Percentiles rank a stretch among this genome's conserved stretches.
phyloP scores from a whole-genome alignment of 2,329 filamentous ascomycete species.

The Colletotrichum sp. region DNA sequence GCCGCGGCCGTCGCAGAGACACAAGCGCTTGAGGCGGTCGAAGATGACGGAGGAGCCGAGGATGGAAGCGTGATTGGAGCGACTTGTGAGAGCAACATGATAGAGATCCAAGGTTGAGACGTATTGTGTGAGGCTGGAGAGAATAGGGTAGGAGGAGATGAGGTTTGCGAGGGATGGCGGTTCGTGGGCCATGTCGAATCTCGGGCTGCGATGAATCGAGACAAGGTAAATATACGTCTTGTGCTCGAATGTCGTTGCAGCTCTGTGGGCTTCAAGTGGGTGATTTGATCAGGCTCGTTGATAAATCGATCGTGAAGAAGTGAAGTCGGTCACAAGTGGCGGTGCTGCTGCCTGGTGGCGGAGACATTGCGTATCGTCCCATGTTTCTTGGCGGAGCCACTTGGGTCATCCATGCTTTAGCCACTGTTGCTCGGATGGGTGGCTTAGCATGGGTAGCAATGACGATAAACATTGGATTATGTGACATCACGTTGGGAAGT shows the following conservation, averaged over 20 bases:
- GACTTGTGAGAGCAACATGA: conserved; percentile 2
- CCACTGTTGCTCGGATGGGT: neutral
- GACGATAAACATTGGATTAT: neutral
- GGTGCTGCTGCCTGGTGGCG: neutral
- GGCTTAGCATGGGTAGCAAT: neutral
- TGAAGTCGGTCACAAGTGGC: neutral
- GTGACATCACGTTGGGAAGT: neutral
- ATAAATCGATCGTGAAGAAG: neutral
- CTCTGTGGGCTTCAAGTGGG: fast-evolving
- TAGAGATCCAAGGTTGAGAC: conserved; percentile 8
- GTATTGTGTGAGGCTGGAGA: neutral
- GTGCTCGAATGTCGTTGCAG: fast-evolving
- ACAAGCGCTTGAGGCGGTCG: neutral
- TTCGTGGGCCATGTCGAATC: neutral
- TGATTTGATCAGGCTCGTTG: neutral
- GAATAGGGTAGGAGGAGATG: conserved; percentile 3
- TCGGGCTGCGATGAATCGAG: neutral
- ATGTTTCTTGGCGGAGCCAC: neutral
- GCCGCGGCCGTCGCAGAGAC: conserved; percentile 18
- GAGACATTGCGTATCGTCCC: neutral
- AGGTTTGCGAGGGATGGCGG: neutral
- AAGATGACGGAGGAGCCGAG: conserved; percentile 1
- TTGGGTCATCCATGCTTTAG: neutral
- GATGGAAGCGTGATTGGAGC: neutral
- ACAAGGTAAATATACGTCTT: fast-evolving